phyloP scores from a whole-genome alignment of 768 basidiomycete species.

The Agrocybe praecox region DNA sequence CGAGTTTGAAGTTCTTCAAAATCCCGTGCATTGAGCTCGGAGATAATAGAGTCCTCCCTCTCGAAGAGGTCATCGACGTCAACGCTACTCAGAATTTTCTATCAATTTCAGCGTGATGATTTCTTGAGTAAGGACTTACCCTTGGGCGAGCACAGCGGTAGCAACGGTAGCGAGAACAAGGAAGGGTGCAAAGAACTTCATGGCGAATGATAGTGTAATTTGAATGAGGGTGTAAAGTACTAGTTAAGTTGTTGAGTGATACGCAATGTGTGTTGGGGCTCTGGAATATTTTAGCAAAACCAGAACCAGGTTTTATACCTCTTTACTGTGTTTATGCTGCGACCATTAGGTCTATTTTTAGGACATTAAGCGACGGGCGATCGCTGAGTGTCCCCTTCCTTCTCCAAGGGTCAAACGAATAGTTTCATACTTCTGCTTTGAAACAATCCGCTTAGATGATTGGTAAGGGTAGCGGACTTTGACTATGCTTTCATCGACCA shows the following conservation, averaged over 20 bases:
- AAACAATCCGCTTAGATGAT: not conserved
- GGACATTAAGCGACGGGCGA: not conserved
- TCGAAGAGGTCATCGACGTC: not conserved
- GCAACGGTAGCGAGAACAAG: not conserved
- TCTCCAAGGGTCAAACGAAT: not conserved
- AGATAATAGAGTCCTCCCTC: not conserved
- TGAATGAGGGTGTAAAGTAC: not conserved
- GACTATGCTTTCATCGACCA: too few relatives aligned
- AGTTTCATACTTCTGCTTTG: not conserved
- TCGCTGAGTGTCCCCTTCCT: not conserved
- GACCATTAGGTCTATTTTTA: not conserved
- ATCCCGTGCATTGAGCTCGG: not conserved
- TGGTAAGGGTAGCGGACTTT: too few relatives aligned
- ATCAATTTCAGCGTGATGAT: too few relatives aligned
- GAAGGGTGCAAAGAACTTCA: not conserved
- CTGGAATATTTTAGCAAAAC: not conserved
- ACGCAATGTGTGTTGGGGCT: too few relatives aligned
- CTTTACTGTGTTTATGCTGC: not conserved
- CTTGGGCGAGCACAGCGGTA: not conserved
- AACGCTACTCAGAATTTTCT: too few relatives aligned
- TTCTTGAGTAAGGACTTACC: too few relatives aligned
- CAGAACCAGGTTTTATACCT: not conserved
- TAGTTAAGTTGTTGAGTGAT: too few relatives aligned
- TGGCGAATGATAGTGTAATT: not conserved
- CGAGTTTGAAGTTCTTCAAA: not conserved